These are phyloP conservation scores for Cladochytrium replicatum DNA, from an alignment of 192 early-diverging fungal genomes.

Conservation along the genomic window DNA sequence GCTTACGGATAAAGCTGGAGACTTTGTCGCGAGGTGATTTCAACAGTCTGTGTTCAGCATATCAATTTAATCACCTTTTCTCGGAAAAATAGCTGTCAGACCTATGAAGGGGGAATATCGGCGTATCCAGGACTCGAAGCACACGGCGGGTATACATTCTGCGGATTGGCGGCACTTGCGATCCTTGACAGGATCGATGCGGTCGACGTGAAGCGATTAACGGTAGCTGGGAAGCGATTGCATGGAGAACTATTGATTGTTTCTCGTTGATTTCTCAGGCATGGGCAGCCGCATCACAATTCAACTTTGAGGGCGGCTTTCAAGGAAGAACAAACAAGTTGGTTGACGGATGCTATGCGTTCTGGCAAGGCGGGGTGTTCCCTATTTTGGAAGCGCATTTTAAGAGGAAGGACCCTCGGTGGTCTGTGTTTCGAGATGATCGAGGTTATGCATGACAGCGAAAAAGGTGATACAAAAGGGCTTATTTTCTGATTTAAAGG, in stretches of 20 bases:
- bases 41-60: too few species aligned
- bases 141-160: slow-evolving; percentile 94
- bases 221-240: slow-evolving; percentile 25
- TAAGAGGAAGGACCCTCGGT: slow-evolving; percentile 9
- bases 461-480: too few species aligned
- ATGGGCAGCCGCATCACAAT: slow-evolving; percentile 76
- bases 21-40: slow-evolving; percentile 52
- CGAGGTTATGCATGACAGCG: too few species aligned
- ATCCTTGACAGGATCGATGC: slow-evolving; percentile 55
- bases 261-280: slow-evolving; percentile 13
- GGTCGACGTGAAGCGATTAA: slow-evolving; percentile 51
- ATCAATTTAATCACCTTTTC: neutral
- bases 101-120: slow-evolving; percentile 86
- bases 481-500: neutral
- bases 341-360: slow-evolving; percentile 97
- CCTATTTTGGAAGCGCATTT: slow-evolving; percentile 54
- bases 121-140: slow-evolving; percentile 75
- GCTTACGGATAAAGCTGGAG: slow-evolving; percentile 47
- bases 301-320: slow-evolving; percentile 90
- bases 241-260: too few species aligned
- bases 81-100: slow-evolving; percentile 57
- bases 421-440: too few species aligned
- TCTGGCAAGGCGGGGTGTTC: slow-evolving; percentile 82
- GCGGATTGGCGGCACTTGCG: slow-evolving; percentile 79
- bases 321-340: slow-evolving; percentile 94